These are phyloP conservation scores for Cytospora paraplurivora DNA, from an alignment of 2,329 filamentous ascomycete genomes.

Conservation along the genomic window DNA sequence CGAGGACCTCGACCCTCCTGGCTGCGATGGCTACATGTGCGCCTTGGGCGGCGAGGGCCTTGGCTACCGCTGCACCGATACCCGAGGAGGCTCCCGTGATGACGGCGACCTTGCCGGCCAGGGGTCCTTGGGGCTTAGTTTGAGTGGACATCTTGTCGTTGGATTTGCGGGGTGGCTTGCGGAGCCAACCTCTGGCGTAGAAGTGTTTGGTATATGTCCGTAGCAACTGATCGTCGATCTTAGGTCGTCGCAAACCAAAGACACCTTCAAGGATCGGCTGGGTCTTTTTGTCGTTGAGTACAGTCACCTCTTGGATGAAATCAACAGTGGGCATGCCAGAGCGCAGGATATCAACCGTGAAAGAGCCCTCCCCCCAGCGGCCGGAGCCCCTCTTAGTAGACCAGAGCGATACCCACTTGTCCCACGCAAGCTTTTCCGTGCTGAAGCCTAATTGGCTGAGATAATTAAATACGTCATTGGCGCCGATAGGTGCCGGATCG, in stretches of 20 bases:
- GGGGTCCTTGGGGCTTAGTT: slow-evolving; percentile 54
- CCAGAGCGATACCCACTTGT: slow-evolving; percentile 76
- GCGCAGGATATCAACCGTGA: slow-evolving; percentile 77
- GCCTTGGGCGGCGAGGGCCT: slow-evolving; percentile 69
- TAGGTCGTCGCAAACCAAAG: slow-evolving; percentile 62
- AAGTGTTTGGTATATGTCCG: slow-evolving; percentile 80
- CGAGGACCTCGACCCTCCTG: slow-evolving; percentile 68
- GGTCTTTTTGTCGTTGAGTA: slow-evolving; percentile 72
- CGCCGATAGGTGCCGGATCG: slow-evolving; percentile 70
- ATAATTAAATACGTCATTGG: slow-evolving; percentile 64
- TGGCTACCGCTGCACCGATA: slow-evolving; percentile 74
- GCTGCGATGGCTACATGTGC: slow-evolving; percentile 73
- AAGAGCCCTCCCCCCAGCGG: slow-evolving; percentile 69
- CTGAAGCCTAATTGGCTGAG: slow-evolving; percentile 69
- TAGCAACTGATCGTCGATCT: slow-evolving; percentile 69
- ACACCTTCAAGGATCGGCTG: slow-evolving; percentile 54
- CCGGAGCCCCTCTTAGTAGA: slow-evolving; percentile 65
- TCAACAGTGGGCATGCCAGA: slow-evolving; percentile 79
- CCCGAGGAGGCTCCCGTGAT: slow-evolving; percentile 80
- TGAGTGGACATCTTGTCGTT: slow-evolving; percentile 30
- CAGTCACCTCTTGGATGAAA: slow-evolving; percentile 69
- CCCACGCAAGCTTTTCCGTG: slow-evolving; percentile 66
- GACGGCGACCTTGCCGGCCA: slow-evolving; percentile 71
- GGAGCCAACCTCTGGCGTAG: slow-evolving; percentile 77
- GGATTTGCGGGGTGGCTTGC: slow-evolving; percentile 58